Percentiles rank a stretch among this genome's conserved stretches.
Conservation (phyloP, 768 basidiomycete genomes). For the Mycena galopus region DNA sequence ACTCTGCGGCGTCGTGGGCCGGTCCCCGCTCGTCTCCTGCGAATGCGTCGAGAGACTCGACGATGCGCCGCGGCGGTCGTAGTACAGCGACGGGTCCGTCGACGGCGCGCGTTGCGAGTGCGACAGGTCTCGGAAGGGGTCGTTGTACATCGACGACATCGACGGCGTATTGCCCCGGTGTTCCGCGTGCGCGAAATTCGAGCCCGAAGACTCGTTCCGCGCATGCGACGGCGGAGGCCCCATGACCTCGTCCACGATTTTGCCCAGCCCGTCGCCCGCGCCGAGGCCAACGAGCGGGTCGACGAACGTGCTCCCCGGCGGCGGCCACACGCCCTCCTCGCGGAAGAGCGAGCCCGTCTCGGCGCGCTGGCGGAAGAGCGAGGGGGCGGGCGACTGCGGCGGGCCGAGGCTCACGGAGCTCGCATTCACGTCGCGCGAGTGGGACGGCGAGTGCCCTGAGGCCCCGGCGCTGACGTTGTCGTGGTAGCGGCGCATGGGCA, state of each 20-base stretch:
- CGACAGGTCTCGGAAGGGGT: constrained; percentile 35
- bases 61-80: constrained; percentile 29
- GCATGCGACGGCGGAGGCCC: constrained; percentile 15
- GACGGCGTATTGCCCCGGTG: not conserved
- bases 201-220: not conserved
- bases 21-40: not conserved
- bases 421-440: constrained; percentile 11
- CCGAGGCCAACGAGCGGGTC: constrained; percentile 52
- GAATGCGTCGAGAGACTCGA: constrained; percentile 28
- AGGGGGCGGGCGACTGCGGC: constrained; percentile 48
- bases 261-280: constrained; percentile 12
- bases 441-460: constrained; percentile 20
- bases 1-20: constrained; percentile 30
- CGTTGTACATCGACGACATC: constrained; percentile 30
- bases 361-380: constrained; percentile 55
- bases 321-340: constrained; percentile 60
- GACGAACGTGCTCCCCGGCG: constrained; percentile 51
- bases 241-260: constrained; percentile 37
- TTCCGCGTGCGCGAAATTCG: not conserved
- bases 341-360: constrained; percentile 62
- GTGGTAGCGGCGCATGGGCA: constrained; percentile 37
- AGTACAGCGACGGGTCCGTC: constrained; percentile 32
- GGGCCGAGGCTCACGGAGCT: constrained; percentile 32
- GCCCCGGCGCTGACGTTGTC: constrained; percentile 33
- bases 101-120: not conserved